phyloP scores from a whole-genome alignment of 345 rosid species.

The Erucastrum elatum region DNA sequence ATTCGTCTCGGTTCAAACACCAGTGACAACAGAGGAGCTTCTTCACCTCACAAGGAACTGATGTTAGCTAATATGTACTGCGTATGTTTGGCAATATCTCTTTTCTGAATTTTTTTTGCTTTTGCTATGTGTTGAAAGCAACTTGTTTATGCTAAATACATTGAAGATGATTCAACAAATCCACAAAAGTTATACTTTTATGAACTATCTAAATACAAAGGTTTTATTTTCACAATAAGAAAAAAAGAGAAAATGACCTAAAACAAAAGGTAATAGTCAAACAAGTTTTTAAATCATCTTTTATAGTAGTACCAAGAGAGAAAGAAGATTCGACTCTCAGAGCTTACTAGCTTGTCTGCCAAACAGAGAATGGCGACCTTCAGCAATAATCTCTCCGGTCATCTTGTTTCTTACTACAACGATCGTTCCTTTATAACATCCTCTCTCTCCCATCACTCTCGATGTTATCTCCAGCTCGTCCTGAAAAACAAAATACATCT shows the following conservation, averaged over 20 bases:
- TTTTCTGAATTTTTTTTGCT: not conserved
- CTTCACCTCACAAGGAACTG: not conserved
- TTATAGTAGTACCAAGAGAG: not conserved
- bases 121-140: not conserved
- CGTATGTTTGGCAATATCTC: not conserved
- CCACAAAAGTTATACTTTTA: not conserved
- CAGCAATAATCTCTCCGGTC: constrained; percentile 81
- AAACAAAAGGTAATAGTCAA: not conserved
- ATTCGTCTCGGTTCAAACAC: too few relatives aligned
- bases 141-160: not conserved
- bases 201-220: constrained; percentile 10
- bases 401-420: constrained; percentile 69
- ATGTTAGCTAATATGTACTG: not conserved
- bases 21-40: not conserved
- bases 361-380: constrained; percentile 91
- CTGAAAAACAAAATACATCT: constrained; percentile 40
- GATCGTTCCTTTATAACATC: constrained; percentile 65
- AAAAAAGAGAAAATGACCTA: not conserved
- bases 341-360: constrained; percentile 69
- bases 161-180: not conserved
- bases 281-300: not conserved
- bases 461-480: constrained; percentile 80
- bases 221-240: not conserved
- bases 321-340: constrained; percentile 26
- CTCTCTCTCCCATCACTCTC: constrained; percentile 68